Evolutionary conservation across 805 yeast species (phyloP), one percentile per base, ranked within the genome.

Genomic region (Yamadazyma kitorensis): DNA sequence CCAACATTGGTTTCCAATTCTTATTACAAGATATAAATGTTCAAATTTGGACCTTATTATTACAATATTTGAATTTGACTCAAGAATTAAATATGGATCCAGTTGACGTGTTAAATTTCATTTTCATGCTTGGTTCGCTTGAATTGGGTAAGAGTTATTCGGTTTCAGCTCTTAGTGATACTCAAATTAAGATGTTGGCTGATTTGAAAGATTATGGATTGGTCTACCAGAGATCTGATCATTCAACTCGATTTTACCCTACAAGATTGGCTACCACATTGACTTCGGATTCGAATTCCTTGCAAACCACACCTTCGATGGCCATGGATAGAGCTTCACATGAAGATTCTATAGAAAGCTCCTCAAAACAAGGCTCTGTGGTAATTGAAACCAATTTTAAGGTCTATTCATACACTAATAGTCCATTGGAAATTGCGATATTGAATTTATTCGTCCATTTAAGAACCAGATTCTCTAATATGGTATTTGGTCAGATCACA

Each of bases 381-480:
- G 85, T 93, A 39, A 70, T 93, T 24, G 98, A 93, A 57, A 93
- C 98, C 0, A 93, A 93, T 60, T 93, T 87, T 68, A 85, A 93
- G 53, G 54, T 93, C 4, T 93, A 93, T 50, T 91, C 97, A 28
- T 89, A 89, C 55, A 87, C 97, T 2, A 83, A 86, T 42, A 87
- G 96, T 1, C 97, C 98, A 2, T 65, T 93, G 37, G 98, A 93
- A 59, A 89, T 91, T 45, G 97, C 98, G 8, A 85, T 93, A 40
- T 65, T 93, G 35, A 86, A 88, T 52, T 57, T 93, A 29, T 93
- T 93, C 63, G 95, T 87, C 17, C 93, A 86, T 52, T 61, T 93
- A 40, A 82, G 78, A 45, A 74, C 94, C 0, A 69, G 98, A 40
- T 93, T 93, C 57, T 69, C 88, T 10, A 93, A 93, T 54, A 80